Base-by-base conservation (phyloP, 1,284 basidiomycete species). In the Rhodofomes roseus region DNA sequence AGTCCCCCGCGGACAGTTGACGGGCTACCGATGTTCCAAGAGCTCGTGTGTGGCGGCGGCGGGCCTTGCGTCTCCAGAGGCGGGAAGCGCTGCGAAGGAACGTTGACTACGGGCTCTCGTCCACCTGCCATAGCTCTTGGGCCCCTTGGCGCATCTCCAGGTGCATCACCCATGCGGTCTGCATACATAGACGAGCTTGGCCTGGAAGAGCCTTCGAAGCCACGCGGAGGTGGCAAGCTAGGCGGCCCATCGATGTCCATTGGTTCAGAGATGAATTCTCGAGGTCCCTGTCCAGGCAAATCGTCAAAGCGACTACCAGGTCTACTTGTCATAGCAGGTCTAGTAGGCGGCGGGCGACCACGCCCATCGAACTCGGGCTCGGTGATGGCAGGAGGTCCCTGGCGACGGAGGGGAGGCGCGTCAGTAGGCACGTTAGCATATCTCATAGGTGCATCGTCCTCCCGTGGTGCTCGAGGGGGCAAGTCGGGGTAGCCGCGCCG, bases 61-160 rank as follows among this genome's bases (percentile, higher is more conserved):
- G 40, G n/a, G 22, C 20, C 48, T 27, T 58, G 63, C 23, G 56
- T 44, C 20, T 55, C 41, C 23, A 58, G 36, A 6, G 56, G 52
- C 23, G 53, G 6, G 31, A 62, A 64, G n/a, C 50, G 50, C 18
- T 55, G 16, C 23, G 48, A 14, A 31, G 41, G 25, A n/a, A 54
- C 25, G 1, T 51, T 56, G 25, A 57, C 62, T 7, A 37, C 11
- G n/a, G 50, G 31, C 31, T 52, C 50, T 34, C 50, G 50, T 34
- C 31, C 31, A 34, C 31, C 31, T 20, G 73, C 60, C 77, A 78
- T 78, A 0, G 78, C 78, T 39, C 76, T 66, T 9, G 77, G 76
- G 40, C 74, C 76, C 36, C 72, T 70, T 25, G 77, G 76, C 11
- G 71, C 66, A 0, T 67, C 43, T 18, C 62, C 61, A 20, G 51